These are phyloP conservation scores for Serpula lacrymans DNA, from an alignment of 768 basidiomycete genomes.

Conservation along the genomic window DNA sequence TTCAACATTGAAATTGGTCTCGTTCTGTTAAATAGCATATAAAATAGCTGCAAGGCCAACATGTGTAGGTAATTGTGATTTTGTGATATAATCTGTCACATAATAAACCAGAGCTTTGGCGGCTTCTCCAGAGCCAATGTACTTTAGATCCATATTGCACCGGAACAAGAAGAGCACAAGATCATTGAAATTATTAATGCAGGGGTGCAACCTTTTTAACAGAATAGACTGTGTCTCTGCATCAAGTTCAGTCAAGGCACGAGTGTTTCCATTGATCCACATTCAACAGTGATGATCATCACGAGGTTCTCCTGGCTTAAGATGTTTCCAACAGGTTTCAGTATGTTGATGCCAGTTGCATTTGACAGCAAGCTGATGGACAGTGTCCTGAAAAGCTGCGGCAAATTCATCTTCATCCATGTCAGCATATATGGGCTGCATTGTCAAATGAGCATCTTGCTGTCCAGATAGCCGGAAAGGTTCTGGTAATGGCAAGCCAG, in stretches of 20 bases:
- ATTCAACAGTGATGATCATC: slow-evolving; percentile 1
- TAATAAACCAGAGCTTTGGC: slow-evolving; percentile 44
- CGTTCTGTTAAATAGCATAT: too few relatives aligned
- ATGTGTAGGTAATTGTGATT: slow-evolving; percentile 38
- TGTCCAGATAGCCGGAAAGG: too few relatives aligned
- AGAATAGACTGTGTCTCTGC: slow-evolving; percentile 7
- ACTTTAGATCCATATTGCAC: slow-evolving; percentile 48
- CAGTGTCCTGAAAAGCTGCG: neutral
- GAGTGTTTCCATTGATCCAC: slow-evolving; percentile 1
- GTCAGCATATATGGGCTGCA: too few relatives aligned
- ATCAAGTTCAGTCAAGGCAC: slow-evolving; percentile 4
- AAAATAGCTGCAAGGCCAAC: slow-evolving; percentile 37
- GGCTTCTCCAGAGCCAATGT: slow-evolving; percentile 36
- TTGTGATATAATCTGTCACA: slow-evolving; percentile 48
- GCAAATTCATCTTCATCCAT: too few relatives aligned
- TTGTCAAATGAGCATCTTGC: too few relatives aligned
- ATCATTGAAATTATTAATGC: slow-evolving; percentile 9
- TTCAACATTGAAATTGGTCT: too few relatives aligned
- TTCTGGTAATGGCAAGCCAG: too few relatives aligned
- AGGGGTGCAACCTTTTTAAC: slow-evolving; percentile 7
- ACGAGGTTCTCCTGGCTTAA: neutral
- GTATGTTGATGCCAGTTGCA: slow-evolving; percentile 10
- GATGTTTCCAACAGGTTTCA: slow-evolving; percentile 12
- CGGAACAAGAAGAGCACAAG: neutral
- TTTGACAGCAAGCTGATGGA: slow-evolving; percentile 5